Percentiles rank a stretch among this genome's conserved stretches.
Evolutionary conservation across 306 rosid species (phyloP).

Genomic region (Nissolia schottii): DNA sequence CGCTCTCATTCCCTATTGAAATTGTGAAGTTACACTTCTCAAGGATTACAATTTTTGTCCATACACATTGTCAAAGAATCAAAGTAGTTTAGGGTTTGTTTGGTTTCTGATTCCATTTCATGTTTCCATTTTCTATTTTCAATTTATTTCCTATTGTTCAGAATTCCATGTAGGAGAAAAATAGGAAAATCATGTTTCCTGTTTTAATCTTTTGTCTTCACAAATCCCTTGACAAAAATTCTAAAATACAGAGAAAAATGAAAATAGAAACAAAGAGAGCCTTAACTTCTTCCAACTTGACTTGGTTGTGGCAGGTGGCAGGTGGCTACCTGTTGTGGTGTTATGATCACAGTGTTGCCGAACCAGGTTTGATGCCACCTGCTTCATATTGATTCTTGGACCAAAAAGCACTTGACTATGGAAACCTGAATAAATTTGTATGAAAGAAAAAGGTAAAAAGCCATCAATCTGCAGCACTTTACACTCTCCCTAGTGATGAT

Average conservation of each 20-base stretch:
- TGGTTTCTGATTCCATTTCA: too few species aligned
- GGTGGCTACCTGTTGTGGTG: not conserved
- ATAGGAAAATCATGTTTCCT: too few species aligned
- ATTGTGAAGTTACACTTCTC: slow-evolving; percentile 1
- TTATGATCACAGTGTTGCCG: not conserved
- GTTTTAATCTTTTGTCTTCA: too few species aligned
- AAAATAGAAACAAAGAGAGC: too few species aligned
- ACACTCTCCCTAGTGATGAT: slow-evolving; percentile 28
- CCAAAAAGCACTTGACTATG: not conserved
- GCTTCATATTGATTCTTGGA: not conserved
- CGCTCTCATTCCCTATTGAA: not conserved
- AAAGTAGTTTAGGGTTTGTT: too few species aligned
- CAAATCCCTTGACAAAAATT: too few species aligned
- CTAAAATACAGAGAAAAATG: too few species aligned
- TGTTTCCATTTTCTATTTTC: too few species aligned
- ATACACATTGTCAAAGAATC: not conserved
- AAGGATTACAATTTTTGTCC: not conserved
- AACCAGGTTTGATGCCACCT: not conserved
- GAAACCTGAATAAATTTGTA: not conserved
- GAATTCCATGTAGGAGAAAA: too few species aligned
- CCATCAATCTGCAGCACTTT: not conserved
- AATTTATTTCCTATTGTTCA: too few species aligned
- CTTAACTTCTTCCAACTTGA: not conserved
- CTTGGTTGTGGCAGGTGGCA: not conserved
- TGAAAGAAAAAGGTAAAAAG: not conserved